These are phyloP conservation scores for Eimeria praecox DNA, from an alignment of 169 alveolate genomes.

Conservation along the genomic window DNA sequence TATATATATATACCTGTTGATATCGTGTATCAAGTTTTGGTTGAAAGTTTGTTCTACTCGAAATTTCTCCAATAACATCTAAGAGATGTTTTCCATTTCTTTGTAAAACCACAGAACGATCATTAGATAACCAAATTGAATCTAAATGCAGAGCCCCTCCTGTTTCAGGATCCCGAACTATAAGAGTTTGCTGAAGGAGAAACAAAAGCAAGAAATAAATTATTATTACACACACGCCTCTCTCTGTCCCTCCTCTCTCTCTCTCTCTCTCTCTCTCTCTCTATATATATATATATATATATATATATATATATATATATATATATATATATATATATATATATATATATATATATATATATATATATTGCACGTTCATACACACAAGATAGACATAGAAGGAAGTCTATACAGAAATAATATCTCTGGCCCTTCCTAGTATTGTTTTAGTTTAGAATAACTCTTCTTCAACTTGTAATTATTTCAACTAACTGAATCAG, in stretches of 20 bases:
- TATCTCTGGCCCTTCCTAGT: background rate
- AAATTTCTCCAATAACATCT: slow-evolving; percentile 12
- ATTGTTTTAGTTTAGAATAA: background rate
- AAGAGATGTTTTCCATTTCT: slow-evolving; percentile 31
- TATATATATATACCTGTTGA: background rate
- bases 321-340: too few species aligned
- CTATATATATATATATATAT: too few species aligned
- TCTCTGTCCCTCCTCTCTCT: too few species aligned
- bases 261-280: too few species aligned
- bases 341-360: background rate
- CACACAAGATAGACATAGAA: too few species aligned
- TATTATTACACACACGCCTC: too few species aligned
- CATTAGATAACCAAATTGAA: background rate
- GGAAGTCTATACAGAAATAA: background rate
- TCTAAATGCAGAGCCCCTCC: slow-evolving; percentile 15
- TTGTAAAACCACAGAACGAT: slow-evolving; percentile 29
- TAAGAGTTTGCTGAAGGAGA: slow-evolving; percentile 14
- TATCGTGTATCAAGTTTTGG: slow-evolving; percentile 14
- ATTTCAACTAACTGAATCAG: background rate
- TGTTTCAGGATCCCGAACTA: slow-evolving; percentile 21
- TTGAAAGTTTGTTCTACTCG: slow-evolving; percentile 31
- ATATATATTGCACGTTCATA: background rate
- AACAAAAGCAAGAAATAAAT: too few species aligned
- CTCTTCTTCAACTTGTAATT: background rate
- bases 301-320: too few species aligned